These are phyloP conservation scores for Cyberlindnera maclurae DNA, from an alignment of 805 yeast species.

Conservation along the genomic window DNA sequence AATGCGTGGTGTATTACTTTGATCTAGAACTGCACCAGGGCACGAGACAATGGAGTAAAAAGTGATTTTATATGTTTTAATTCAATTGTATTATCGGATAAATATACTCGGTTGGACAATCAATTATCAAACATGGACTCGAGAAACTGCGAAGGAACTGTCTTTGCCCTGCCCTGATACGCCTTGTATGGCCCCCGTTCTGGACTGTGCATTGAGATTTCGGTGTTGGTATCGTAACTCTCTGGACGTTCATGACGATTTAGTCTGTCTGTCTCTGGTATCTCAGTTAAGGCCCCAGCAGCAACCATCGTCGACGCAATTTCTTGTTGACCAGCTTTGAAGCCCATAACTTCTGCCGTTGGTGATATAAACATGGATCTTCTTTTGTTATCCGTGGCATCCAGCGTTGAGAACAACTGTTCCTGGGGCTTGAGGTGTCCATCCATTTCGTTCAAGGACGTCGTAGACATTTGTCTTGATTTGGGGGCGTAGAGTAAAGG, in stretches of 20 bases:
- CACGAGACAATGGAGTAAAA: no score
- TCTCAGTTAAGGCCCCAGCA: conserved; percentile 2
- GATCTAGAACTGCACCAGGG: no score
- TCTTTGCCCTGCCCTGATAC: conserved; percentile 14
- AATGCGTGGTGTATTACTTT: neutral
- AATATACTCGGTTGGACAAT: no score
- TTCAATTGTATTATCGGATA: no score
- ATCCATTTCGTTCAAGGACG: conserved; percentile 13
- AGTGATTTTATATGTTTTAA: no score
- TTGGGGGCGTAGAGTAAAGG: conserved; percentile 15
- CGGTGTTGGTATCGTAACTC: conserved; percentile 13
- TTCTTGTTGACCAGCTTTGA: conserved; percentile 29
- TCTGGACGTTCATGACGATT: conserved; percentile 9
- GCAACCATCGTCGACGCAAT: conserved; percentile 1
- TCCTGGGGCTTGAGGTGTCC: conserved; percentile 6
- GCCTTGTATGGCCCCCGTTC: conserved; percentile 15
- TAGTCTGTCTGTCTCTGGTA: conserved; percentile 2
- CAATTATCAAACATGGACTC: conserved; percentile 40
- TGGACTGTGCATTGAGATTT: conserved; percentile 12
- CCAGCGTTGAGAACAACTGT: conserved; percentile 17
- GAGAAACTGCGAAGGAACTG: conserved; percentile 42
- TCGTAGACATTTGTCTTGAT: conserved; percentile 1
- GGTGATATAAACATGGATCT: conserved; percentile 65
- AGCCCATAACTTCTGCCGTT: conserved; percentile 63
- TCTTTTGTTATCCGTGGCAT: conserved; percentile 23